Base-by-base conservation (phyloP, 2,329 filamentous ascomycete genomes). In the Penicillium rolfsii region DNA sequence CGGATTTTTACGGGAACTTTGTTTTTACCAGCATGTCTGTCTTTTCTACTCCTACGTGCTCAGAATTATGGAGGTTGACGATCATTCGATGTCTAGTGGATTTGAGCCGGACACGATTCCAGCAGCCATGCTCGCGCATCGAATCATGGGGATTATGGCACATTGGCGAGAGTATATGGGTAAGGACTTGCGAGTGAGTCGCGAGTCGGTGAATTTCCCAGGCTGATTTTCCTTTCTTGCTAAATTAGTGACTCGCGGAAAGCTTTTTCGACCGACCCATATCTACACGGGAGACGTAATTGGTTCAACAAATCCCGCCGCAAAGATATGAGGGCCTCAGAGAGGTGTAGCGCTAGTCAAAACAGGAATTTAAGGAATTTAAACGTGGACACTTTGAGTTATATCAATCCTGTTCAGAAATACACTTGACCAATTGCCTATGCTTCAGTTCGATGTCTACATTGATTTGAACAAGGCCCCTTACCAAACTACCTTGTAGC, bases 1-100 rank as follows among this genome's bases (percentile, higher is more conserved):
- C 77, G 2, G 80, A 82, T 58, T 71, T 82, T n/a, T 80, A 77
- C 62, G 77, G 76, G 5, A 74, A 73, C 58, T 80, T 81, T 52
- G 69, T 80, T 12, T 81, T 79, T 58, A 77, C 74, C 0, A 78
- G 73, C 4, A 71, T 81, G 76, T 76, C 59, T 62, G 73, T 67
- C 6, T 6, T 4, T n/a, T 5, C 6, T 6, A 2, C 5, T 9
- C 6, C 19, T n/a, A 5, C 33, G 3, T 46, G 2, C 14, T 33
- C 4, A 19, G 45, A 45, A 30, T n/a, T 28, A 22, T 7, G 19
- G 14, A 43, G 4, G 9, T 12, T 43, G 6, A 41, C 16, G 4
- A 43, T 3, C 8, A 5, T 22, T 3, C 19, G 9, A 19, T 22
- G 4, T 41, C n/a, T 12, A 73, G 70, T 22, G 72, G 72, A 1